Conservation (phyloP, 2,329 filamentous ascomycete genomes). For the Trichoderma pleuroti region DNA sequence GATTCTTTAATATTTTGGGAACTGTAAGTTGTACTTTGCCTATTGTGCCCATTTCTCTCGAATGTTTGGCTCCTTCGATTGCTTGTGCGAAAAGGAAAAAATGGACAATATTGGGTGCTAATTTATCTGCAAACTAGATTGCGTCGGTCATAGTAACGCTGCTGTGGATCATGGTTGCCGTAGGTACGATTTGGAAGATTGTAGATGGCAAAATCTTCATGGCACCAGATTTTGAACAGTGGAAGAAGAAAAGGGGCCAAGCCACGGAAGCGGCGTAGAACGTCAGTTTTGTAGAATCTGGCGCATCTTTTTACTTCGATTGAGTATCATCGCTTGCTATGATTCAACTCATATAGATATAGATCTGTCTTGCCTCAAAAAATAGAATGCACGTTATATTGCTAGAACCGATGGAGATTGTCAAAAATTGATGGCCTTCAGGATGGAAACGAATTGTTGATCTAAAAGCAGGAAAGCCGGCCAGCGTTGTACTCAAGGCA, state of each 20-base stretch:
- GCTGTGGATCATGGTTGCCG: neutral
- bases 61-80: neutral
- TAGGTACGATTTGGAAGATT: neutral
- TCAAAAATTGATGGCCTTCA: too few species aligned
- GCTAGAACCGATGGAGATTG: too few species aligned
- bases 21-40: neutral
- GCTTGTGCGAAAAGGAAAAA: too few species aligned
- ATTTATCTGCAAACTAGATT: neutral
- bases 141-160: neutral
- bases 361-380: neutral
- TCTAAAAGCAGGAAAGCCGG: too few species aligned
- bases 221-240: neutral
- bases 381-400: neutral
- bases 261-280: neutral
- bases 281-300: neutral
- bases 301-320: neutral
- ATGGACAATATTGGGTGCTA: neutral
- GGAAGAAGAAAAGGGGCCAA: neutral
- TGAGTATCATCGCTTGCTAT: neutral
- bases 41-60: neutral
- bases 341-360: neutral
- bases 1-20: neutral
- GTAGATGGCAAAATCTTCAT: neutral
- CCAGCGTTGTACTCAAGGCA: neutral
- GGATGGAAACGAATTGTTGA: too few species aligned